Conservation (phyloP, 108 stramenopile species). For the Stephanodiscus triporus region DNA sequence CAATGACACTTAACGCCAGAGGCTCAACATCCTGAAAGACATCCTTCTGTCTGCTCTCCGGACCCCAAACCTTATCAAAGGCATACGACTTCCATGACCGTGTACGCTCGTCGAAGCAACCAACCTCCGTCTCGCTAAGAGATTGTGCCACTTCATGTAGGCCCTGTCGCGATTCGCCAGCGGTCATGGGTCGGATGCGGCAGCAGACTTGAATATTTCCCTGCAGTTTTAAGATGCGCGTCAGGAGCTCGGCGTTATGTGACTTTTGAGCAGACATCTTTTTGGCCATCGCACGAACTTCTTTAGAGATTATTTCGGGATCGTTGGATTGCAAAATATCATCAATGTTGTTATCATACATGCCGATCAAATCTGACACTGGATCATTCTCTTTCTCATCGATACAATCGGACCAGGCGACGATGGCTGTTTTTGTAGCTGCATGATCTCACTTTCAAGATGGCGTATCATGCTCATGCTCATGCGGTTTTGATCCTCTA, state of each 20-base stretch:
- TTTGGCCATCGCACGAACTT: constrained; percentile 68
- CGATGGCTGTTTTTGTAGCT: constrained; percentile 68
- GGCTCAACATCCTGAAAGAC: constrained; percentile 96
- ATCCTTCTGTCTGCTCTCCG: constrained; percentile 81
- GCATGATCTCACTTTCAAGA: constrained; percentile 76
- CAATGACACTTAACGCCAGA: constrained; percentile 91
- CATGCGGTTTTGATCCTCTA: constrained; percentile 86
- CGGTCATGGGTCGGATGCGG: constrained; percentile 83
- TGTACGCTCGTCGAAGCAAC: constrained; percentile 82
- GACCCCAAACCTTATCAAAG: constrained; percentile 96
- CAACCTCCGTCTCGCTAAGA: constrained; percentile 86
- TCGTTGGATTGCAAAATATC: constrained; percentile 67
- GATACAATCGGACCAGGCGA: neutral
- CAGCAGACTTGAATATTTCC: constrained; percentile 94
- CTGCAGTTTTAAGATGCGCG: constrained; percentile 85
- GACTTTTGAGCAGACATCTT: constrained; percentile 76
- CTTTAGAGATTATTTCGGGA: constrained; percentile 59
- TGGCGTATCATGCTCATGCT: constrained; percentile 67
- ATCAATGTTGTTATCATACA: constrained; percentile 56
- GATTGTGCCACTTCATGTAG: constrained; percentile 80
- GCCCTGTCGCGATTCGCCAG: constrained; percentile 73
- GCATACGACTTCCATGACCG: constrained; percentile 86
- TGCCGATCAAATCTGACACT: constrained; percentile 14
- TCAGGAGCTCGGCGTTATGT: constrained; percentile 88
- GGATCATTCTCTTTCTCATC: constrained; percentile 24